Conservation (phyloP, 179 eudicot genomes). For the Camellia oleifera region DNA sequence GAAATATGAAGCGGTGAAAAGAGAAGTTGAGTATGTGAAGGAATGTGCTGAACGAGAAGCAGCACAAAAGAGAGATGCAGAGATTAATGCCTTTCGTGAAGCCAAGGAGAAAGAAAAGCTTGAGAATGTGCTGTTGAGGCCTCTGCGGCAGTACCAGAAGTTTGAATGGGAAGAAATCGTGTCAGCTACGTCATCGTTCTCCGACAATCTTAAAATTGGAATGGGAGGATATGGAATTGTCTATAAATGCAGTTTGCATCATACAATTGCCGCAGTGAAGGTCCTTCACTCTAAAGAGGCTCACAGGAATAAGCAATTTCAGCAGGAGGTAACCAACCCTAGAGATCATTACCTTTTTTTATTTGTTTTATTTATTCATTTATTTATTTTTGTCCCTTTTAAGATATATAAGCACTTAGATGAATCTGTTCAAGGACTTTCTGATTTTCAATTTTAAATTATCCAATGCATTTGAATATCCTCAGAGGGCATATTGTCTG, state of each 20-base stretch:
- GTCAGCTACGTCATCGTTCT: conserved; percentile 63
- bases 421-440: neutral
- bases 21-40: conserved; percentile 52
- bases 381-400: neutral
- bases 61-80: conserved; percentile 65
- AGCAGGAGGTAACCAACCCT: conserved; percentile 61
- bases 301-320: conserved; percentile 55
- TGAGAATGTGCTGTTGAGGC: conserved; percentile 45
- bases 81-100: conserved; percentile 50
- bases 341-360: neutral
- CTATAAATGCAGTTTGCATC: conserved; percentile 79
- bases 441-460: neutral
- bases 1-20: conserved; percentile 58
- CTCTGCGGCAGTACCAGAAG: conserved; percentile 48
- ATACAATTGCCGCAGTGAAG: conserved; percentile 81
- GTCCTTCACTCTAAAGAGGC: conserved; percentile 70
- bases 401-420: neutral
- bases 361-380: too few relatives aligned
- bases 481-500: neutral
- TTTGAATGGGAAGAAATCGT: conserved; percentile 82
- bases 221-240: conserved; percentile 82
- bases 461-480: neutral
- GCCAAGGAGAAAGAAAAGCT: conserved; percentile 69
- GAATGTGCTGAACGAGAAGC: conserved; percentile 62
- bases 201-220: conserved; percentile 63